Conservation (phyloP, 257 asterid genomes). For the Nemophila menziesii region DNA sequence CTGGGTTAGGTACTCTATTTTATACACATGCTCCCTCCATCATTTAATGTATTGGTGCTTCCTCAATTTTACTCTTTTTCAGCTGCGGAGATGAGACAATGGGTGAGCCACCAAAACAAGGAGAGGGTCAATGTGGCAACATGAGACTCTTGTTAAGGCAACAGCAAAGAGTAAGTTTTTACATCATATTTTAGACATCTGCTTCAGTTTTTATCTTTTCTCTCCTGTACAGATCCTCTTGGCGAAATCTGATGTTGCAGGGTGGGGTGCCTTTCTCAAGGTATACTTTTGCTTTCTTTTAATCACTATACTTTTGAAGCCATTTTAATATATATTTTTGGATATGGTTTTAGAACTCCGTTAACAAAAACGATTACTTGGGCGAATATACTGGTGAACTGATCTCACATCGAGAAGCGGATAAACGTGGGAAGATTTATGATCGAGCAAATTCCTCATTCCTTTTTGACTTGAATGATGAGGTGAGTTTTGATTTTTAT, state of each 20-base stretch:
- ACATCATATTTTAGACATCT: neutral
- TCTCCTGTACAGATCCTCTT: constrained; percentile 46
- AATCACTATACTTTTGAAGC: constrained; percentile 1
- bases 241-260: constrained; percentile 80
- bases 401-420: constrained; percentile 95
- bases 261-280: constrained; percentile 98
- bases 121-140: constrained; percentile 88
- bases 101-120: constrained; percentile 77
- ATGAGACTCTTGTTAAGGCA: constrained; percentile 92
- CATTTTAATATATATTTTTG: constrained; percentile 6
- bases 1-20: constrained; percentile 72
- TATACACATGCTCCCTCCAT: neutral
- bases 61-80: constrained; percentile 12
- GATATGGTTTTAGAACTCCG: constrained; percentile 44
- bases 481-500: constrained; percentile 36
- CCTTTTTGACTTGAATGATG: constrained; percentile 87
- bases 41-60: neutral
- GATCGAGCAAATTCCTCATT: constrained; percentile 90
- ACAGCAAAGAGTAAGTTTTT: constrained; percentile 61
- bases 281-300: constrained; percentile 18
- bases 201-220: neutral
- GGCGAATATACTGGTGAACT: constrained; percentile 96
- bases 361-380: constrained; percentile 82
- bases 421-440: constrained; percentile 88
- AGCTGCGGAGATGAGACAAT: constrained; percentile 77